Evolutionary conservation across 2,329 filamentous ascomycete species (phyloP).

Genomic region (Thelonectria discophora): DNA sequence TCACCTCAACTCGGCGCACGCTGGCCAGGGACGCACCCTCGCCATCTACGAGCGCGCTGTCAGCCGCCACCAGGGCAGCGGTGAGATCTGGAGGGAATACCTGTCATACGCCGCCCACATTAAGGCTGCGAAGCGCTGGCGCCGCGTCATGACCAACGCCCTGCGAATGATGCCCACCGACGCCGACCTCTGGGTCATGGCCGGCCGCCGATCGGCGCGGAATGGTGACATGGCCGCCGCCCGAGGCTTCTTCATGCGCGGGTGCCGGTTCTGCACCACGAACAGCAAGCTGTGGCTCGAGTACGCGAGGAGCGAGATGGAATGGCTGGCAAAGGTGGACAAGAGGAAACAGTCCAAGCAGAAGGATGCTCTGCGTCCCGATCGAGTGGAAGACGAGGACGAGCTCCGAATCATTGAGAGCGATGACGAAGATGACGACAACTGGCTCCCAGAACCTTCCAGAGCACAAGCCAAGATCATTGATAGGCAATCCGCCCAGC

Average conservation of each 20-base stretch:
- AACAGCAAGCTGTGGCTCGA: conserved; percentile 83
- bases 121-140: conserved; percentile 72
- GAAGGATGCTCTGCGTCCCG: conserved; percentile 55
- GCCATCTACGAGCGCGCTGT: conserved; percentile 89
- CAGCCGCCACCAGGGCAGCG: conserved; percentile 81
- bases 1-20: conserved; percentile 68
- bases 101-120: conserved; percentile 80
- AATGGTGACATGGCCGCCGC: conserved; percentile 89
- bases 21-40: conserved; percentile 84
- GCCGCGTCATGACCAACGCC: conserved; percentile 70
- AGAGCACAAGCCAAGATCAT: conserved; percentile 55
- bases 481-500: conserved; percentile 55
- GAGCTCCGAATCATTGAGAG: conserved; percentile 54
- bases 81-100: conserved; percentile 89
- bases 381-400: conserved; percentile 59
- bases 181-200: conserved; percentile 85
- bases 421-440: conserved; percentile 56
- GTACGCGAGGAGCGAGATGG: conserved; percentile 91
- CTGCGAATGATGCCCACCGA: conserved; percentile 88
- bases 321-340: conserved; percentile 85
- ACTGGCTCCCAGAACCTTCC: conserved; percentile 57
- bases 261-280: conserved; percentile 85
- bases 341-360: conserved; percentile 71
- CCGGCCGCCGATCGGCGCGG: conserved; percentile 78
- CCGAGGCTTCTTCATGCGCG: conserved; percentile 85